Base-by-base conservation (phyloP, 352 stramenopile species). In the Phytophthora cajani region DNA sequence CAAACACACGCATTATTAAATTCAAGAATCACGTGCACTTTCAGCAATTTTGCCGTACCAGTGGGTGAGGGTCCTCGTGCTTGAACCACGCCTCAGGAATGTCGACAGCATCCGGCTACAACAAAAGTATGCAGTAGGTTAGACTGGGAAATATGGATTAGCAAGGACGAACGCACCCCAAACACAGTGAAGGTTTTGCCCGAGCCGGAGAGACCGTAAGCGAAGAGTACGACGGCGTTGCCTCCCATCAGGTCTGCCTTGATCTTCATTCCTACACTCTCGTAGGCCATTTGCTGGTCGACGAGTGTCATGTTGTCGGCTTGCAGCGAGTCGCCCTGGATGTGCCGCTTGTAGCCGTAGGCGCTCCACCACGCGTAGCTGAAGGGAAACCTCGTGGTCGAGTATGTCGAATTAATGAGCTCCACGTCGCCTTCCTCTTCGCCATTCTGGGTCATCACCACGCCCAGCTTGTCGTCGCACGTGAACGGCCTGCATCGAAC, bases 101-200 rank as follows among this genome's bases (percentile, higher is more conserved):
- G 65, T 98, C 94, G 2, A 97, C 79, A 46, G 92, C 94, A 66
- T 98, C 94, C 7, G 94, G 94, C 60, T 90, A 60, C 36, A 68
- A 59, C 25, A 59, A 36, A 70, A 27, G 53, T 44, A 7, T 11
- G 60, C 42, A 62, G 30, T 12, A 62, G 5, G 6, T 1, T 2
- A 40, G 25, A 19, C 9, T 11, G 47, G 6, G 11, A 32, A 32
- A 14, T 19, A 16, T 32, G 6, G 10, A 16, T 12, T 40, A 75
- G 11, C 30, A 32, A 47, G 3, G 21, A 14, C 9, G 51, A 52
- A 70, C 77, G 32, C 63, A 89, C 83, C 5, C 90, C 92, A 83
- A 98, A 98, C 32, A 98, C 92, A 1, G 93, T 98, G 69, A 97
- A 98, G 0, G 94, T 98, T 67, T 98, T 98, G 47, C 94, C 94